A percentile compares a stretch with the other conserved stretches of the same genome.
Evolutionary conservation across 2,329 filamentous ascomycete species (phyloP).

Genomic region (Phyllosticta paracitricarpa): DNA sequence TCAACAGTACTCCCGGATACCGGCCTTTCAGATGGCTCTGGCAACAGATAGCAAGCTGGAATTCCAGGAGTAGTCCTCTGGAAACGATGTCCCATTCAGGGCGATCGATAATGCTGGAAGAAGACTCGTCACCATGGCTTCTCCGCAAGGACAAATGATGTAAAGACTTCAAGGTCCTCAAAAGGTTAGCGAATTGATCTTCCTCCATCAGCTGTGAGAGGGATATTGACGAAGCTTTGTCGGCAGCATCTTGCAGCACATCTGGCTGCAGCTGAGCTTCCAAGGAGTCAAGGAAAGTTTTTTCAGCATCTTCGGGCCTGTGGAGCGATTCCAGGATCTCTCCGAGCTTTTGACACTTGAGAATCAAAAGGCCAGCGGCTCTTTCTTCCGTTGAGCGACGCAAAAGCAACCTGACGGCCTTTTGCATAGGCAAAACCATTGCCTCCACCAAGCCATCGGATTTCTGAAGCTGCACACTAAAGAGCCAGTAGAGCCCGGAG

Average conservation of each 20-base stretch:
- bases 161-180: conserved; percentile 49
- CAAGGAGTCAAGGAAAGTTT: conserved; percentile 51
- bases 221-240: conserved; percentile 40
- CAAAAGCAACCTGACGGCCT: conserved; percentile 54
- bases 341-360: conserved; percentile 58
- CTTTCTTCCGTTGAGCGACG: conserved; percentile 45
- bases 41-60: conserved; percentile 26
- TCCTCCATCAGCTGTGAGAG: conserved; percentile 44
- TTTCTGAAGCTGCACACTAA: conserved; percentile 45
- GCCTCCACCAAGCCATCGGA: conserved; percentile 32
- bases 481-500: conserved; percentile 62
- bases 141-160: conserved; percentile 40
- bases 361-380: conserved; percentile 48
- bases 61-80: conserved; percentile 33
- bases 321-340: conserved; percentile 48
- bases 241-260: conserved; percentile 44
- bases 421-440: conserved; percentile 48
- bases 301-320: conserved; percentile 47
- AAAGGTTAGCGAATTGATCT: conserved; percentile 44
- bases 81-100: conserved; percentile 17
- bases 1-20: conserved; percentile 20
- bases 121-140: conserved; percentile 40
- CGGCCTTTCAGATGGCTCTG: conserved; percentile 22
- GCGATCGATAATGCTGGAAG: conserved; percentile 35
- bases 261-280: conserved; percentile 51